Evolutionary conservation across 2,329 filamentous ascomycete genomes (phyloP).

Genomic region (Aspergillus fumigatiaffinis): DNA sequence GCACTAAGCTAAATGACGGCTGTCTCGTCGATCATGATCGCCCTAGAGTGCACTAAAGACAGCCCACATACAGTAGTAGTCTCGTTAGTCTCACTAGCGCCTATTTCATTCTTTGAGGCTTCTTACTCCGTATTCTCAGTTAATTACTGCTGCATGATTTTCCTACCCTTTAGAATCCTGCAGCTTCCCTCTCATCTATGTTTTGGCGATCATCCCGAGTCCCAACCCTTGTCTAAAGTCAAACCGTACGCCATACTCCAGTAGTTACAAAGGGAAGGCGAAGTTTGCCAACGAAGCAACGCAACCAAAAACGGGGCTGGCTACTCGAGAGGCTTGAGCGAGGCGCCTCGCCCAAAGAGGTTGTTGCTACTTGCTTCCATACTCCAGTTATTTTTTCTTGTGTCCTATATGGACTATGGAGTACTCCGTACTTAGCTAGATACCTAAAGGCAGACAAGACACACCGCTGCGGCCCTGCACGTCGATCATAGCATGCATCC

Average conservation of each 20-base stretch:
- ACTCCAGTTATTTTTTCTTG: too few species aligned
- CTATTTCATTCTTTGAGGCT: neutral
- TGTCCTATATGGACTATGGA: too few species aligned
- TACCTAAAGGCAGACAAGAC: neutral
- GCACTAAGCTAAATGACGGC: neutral
- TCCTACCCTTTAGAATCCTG: neutral
- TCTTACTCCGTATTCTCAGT: neutral
- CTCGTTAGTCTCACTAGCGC: neutral
- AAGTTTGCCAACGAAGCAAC: neutral
- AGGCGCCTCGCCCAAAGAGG: neutral
- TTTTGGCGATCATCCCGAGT: neutral
- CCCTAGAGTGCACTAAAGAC: neutral
- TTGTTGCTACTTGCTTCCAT: neutral
- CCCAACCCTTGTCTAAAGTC: too few species aligned
- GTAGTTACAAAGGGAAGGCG: neutral
- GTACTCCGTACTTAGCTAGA: too few species aligned
- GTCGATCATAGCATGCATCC: neutral
- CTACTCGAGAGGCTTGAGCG: neutral
- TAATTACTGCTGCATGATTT: neutral
- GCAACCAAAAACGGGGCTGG: neutral
- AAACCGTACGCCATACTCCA: neutral
- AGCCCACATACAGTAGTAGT: neutral
- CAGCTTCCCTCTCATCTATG: neutral
- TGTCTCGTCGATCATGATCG: neutral
- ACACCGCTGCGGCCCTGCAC: neutral